Evolutionary conservation across 2,329 filamentous ascomycete genomes (phyloP), one percentile per base, ranked within the genome.

Genomic region (Paramyrothecium sp.): DNA sequence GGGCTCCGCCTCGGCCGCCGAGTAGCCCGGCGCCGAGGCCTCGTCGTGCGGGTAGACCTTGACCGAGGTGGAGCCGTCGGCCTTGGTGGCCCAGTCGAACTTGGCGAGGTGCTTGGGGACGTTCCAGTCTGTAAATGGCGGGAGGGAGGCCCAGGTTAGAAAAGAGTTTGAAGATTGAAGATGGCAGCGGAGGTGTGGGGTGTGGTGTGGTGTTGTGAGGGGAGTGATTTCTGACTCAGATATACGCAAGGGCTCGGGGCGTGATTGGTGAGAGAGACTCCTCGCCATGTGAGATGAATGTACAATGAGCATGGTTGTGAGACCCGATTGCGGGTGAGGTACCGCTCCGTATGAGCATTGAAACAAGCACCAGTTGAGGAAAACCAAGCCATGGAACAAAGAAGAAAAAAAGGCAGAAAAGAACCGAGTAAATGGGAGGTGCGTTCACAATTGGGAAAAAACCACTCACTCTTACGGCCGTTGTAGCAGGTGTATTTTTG

Each of bases 101-200:
- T 70, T 70, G 38, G 82, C 82, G 16, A 84, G 74, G 56, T 84
- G 80, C 61, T 84, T 84, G 13, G 81, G 81, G 30, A 81, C 78
- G 62, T 82, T 83, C 81, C 81, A 84, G 59, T 83, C 79, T 81
- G 30, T 16, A 20, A 22, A 19, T 22, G 11, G 16, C 11, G 22
- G n/a, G n/a, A n/a, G n/a, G n/a, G n/a, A n/a, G 11, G 34, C 34
- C 11, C 11, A 41, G 34, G 34, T 11, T 11, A 41, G 22, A 20
- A 3, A 20, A 46, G 16, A 48, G 20, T 44, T 52, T n/a, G 11
- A 3, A 16, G 19, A 13, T 44, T 3, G 46, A 19, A 7, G n/a
- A n/a, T 48, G 46, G 11, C 13, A 48, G 46, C n/a, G 5, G 2
- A 38, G 1, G 20, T 26, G 30, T 41, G 26, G 7, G 17, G 54